Evolutionary conservation across 768 basidiomycete species (phyloP).

Genomic region (Calocera cornea): DNA sequence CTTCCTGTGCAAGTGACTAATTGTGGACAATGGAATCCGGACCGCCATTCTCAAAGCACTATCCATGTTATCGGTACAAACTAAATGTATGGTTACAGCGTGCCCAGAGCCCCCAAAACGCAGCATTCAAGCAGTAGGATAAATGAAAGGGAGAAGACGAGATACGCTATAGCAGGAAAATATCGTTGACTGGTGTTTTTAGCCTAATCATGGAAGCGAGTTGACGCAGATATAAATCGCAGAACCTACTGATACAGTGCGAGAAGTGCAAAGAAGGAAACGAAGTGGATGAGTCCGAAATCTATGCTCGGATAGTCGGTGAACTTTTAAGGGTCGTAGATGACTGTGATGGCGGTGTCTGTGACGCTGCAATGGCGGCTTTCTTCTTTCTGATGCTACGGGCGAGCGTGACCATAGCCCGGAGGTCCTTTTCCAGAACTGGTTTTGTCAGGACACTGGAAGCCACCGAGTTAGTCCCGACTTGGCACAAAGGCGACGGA

Average conservation of each 20-base stretch:
- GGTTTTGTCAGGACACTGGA: constrained; percentile 59
- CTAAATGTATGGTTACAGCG: background rate
- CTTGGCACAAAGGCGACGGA: background rate
- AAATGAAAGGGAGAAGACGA: background rate
- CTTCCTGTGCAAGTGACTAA: background rate
- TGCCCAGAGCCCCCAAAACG: background rate
- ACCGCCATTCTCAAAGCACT: background rate
- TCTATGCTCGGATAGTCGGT: background rate
- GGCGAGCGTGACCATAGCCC: constrained; percentile 11
- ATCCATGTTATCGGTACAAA: background rate
- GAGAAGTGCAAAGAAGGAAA: background rate
- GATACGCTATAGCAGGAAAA: background rate
- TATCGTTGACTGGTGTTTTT: background rate
- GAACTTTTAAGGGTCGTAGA: background rate
- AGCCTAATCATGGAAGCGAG: background rate
- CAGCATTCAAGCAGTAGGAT: background rate
- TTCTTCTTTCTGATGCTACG: background rate
- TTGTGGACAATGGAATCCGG: background rate
- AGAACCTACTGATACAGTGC: constrained; percentile 1
- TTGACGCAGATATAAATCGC: background rate
- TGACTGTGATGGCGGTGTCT: background rate
- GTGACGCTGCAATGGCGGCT: background rate
- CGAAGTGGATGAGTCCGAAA: background rate
- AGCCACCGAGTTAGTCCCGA: background rate
- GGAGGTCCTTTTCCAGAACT: constrained; percentile 30